Conservation (phyloP, 192 early-diverging fungal species). For the Dispira parvispora region DNA sequence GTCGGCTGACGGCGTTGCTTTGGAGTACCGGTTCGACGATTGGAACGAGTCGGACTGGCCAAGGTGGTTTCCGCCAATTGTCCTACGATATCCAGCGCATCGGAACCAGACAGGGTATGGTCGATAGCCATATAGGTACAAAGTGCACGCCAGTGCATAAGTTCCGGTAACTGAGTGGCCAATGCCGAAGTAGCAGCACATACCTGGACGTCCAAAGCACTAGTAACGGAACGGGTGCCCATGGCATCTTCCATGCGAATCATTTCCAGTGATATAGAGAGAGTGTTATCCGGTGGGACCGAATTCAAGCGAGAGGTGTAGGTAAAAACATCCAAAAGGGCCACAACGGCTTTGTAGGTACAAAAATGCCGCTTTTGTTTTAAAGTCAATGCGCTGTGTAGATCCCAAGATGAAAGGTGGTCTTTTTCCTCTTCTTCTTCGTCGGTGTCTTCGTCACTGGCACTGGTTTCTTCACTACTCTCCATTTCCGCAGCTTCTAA, state of each 20-base stretch:
- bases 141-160: background rate
- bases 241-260: background rate
- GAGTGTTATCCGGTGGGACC: background rate
- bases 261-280: background rate
- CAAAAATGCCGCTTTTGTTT: background rate
- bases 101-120: background rate
- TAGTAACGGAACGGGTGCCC: background rate
- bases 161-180: background rate
- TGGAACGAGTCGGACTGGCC: background rate
- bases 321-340: slow-evolving; percentile 1
- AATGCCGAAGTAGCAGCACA: slow-evolving; percentile 3
- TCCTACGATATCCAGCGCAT: background rate
- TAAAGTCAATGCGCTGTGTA: too few relatives aligned
- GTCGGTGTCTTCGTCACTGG: too few relatives aligned
- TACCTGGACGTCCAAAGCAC: background rate
- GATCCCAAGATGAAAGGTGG: too few relatives aligned
- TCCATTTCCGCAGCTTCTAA: background rate
- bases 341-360: background rate
- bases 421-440: too few relatives aligned
- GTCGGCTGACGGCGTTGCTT: too few relatives aligned
- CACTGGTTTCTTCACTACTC: background rate
- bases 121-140: background rate
- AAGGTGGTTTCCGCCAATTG: background rate
- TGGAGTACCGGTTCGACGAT: background rate
- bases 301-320: background rate